A percentile compares a stretch with the other conserved stretches of the same genome.
Evolutionary conservation across 2,329 filamentous ascomycete genomes (phyloP).

Genomic region (Juglanconis oblonga): DNA sequence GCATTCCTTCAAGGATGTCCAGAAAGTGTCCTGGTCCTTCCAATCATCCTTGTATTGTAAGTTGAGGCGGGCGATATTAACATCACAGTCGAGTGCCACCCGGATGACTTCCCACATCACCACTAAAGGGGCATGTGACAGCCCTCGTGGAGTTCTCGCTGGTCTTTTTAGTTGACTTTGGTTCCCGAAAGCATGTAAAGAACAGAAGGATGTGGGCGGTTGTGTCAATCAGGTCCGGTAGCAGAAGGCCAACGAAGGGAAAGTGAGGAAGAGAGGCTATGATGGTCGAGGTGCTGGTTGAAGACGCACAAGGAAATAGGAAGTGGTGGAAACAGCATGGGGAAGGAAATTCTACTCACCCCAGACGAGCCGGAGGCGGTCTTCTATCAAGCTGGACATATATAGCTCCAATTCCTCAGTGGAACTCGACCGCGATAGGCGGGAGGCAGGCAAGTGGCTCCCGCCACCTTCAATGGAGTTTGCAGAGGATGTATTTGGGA

Average conservation of each 20-base stretch:
- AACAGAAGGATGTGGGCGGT: too few species aligned
- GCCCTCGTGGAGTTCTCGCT: conserved; percentile 37
- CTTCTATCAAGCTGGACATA: background rate
- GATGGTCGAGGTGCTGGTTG: too few species aligned
- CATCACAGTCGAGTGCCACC: conserved; percentile 43
- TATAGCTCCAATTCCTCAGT: background rate
- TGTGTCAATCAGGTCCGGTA: too few species aligned
- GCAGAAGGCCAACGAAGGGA: too few species aligned
- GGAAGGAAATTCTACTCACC: background rate
- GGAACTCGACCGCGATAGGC: background rate
- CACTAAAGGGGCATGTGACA: conserved; percentile 44
- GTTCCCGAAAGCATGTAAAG: background rate
- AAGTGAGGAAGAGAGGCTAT: too few species aligned
- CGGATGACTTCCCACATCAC: conserved; percentile 53
- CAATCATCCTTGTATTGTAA: conserved; percentile 38
- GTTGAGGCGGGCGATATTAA: conserved; percentile 35
- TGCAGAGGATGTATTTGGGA: background rate
- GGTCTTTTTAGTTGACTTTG: background rate
- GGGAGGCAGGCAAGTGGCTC: background rate
- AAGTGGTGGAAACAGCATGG: too few species aligned
- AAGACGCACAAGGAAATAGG: too few species aligned
- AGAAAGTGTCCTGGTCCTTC: conserved; percentile 42
- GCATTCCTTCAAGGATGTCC: conserved; percentile 4
- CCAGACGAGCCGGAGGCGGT: conserved; percentile 9
- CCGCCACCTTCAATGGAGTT: background rate